These are phyloP conservation scores for Blastobotrys peoriensis DNA, from an alignment of 805 yeast genomes.

Conservation along the genomic window DNA sequence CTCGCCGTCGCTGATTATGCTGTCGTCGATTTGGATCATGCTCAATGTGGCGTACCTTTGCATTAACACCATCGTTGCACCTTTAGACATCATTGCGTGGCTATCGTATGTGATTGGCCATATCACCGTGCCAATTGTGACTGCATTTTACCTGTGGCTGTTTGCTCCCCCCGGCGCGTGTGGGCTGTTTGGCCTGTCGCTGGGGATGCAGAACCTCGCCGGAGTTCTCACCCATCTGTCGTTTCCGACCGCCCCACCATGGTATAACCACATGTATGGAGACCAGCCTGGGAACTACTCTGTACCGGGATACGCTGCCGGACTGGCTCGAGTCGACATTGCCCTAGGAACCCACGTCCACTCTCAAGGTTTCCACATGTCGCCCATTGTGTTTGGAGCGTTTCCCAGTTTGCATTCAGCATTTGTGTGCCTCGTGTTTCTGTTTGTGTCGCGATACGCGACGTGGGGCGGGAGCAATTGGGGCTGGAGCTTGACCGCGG, in stretches of 20 bases:
- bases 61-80: conserved; percentile 1
- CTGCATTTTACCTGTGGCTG: conserved; percentile 56
- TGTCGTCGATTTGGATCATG: conserved; percentile 5
- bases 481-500: conserved; percentile 9
- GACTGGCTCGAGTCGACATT: conserved; percentile 57
- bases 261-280: conserved; percentile 62
- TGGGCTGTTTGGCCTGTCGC: conserved; percentile 45
- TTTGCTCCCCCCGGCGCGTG: conserved; percentile 63
- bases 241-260: conserved; percentile 70
- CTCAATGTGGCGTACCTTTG: conserved; percentile 7
- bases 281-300: conserved; percentile 51
- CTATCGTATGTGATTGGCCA: conserved; percentile 56
- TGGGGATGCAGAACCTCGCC: conserved; percentile 55
- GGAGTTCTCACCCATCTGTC: conserved; percentile 57
- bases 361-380: conserved; percentile 56
- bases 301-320: conserved; percentile 67
- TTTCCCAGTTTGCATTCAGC: conserved; percentile 31
- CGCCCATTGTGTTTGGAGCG: conserved; percentile 67
- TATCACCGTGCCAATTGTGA: conserved; percentile 53
- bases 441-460: conserved; percentile 37
- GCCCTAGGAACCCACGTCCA: conserved; percentile 57
- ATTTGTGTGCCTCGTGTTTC: conserved; percentile 34
- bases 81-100: conserved; percentile 55
- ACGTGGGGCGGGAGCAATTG: conserved; percentile 31
- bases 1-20: background rate